A percentile compares a stretch with the other conserved stretches of the same genome.
Conservation (phyloP, 352 stramenopile species). For the Globisporangium uncinulatum region DNA sequence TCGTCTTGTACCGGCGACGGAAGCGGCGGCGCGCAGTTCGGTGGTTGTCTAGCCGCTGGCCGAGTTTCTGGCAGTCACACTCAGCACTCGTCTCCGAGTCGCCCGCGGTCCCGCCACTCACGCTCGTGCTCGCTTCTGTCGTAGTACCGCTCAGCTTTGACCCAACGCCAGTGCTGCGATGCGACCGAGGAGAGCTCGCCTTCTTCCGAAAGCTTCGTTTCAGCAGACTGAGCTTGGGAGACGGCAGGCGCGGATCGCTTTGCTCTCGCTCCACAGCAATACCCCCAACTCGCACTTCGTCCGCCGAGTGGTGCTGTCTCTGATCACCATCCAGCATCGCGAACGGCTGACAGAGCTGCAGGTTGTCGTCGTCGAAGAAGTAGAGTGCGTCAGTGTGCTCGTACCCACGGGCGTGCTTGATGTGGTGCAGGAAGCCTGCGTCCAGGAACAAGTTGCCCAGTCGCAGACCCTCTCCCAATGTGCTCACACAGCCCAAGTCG, state of each 20-base stretch:
- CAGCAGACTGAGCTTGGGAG: background rate
- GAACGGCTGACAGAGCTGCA: slow-evolving; percentile 21
- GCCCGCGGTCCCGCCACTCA: background rate
- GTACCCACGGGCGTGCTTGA: slow-evolving; percentile 23
- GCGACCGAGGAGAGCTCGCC: too few species aligned
- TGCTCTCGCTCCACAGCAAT: background rate
- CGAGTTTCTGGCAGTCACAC: slow-evolving; percentile 25
- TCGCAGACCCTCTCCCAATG: slow-evolving; percentile 22
- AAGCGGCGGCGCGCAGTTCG: slow-evolving; percentile 13
- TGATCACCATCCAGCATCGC: slow-evolving; percentile 17
- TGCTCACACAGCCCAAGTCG: slow-evolving; percentile 7
- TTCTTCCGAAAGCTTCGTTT: background rate
- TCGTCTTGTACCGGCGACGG: slow-evolving; percentile 16
- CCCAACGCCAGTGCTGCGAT: background rate
- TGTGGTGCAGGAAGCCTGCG: slow-evolving; percentile 25
- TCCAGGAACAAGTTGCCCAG: slow-evolving; percentile 35
- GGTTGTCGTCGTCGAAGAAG: slow-evolving; percentile 25
- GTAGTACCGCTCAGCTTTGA: background rate
- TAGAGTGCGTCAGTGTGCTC: slow-evolving; percentile 19
- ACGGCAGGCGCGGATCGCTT: background rate
- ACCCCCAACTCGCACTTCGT: background rate
- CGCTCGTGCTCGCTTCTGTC: background rate
- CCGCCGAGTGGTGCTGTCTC: slow-evolving; percentile 2
- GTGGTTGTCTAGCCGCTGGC: slow-evolving; percentile 22
- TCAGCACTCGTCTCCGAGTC: slow-evolving; percentile 6